Base-by-base conservation (phyloP, 2,329 filamentous ascomycete species). In the Acrodontium crateriforme region DNA sequence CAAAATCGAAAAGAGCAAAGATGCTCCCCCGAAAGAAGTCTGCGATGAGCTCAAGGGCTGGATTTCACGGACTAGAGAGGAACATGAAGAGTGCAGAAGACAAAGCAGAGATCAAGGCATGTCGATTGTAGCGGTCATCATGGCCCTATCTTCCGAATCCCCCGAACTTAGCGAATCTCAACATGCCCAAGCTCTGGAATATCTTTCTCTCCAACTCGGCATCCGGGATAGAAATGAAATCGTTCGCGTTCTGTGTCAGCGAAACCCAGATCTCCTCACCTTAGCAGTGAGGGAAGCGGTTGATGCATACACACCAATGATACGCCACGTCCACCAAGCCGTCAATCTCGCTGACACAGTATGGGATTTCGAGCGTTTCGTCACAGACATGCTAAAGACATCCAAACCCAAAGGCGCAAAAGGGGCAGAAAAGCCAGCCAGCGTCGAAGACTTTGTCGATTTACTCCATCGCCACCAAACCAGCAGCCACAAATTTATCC, bases 151-250 rank as follows among this genome's bases (percentile, higher is more conserved):
- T 21, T 1, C 48, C 9, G 30, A 55, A 4, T 49, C 56, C 1
- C 47, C 55, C 0, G 54, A 60, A 0, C 51, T 82, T 14, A 67
- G 62, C 2, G 66, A 74, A 8, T 41, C 55, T 7, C 72, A 80
- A 37, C 78, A 85, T 38, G 53, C 54, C 3, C 63, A 69, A 35
- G 76, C 74, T 18, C 60, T 78, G 24, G 71, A 79, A 32, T 85
- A 81, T 50, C 72, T 80, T 38, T 67, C 74, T 0, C 70, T 76
- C 2, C 63, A 74, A n/a, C 65, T 85, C 14, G 74, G 74, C 0
- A 67, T 80, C 6, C 70, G 73, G 18, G 81, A 89, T 46, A 69
- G 80, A n/a, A 71, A 80, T 31, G 67, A 74, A 40, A 72, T 87
- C 26, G 69, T 71, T 9, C 62, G 65, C 9, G 67, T 72, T 0